Evolutionary conservation across 768 basidiomycete species (phyloP).

Genomic region (Pisolithus orientalis): DNA sequence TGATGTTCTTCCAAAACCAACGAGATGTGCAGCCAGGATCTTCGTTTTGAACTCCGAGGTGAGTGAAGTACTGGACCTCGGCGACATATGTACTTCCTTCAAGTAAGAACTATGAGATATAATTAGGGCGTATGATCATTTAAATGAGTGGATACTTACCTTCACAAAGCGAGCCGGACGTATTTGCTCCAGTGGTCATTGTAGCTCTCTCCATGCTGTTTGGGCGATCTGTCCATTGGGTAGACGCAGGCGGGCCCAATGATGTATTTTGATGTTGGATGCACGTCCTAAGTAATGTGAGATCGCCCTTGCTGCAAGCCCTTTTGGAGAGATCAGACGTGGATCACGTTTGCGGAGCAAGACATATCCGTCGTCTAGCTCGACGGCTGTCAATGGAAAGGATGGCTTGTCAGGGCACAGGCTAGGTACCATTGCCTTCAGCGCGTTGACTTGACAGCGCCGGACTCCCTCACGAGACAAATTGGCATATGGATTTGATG

Average conservation of each 20-base stretch:
- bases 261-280: background rate
- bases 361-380: too few species aligned
- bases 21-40: background rate
- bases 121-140: background rate
- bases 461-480: too few species aligned
- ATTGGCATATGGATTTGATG: too few species aligned
- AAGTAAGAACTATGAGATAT: conserved; percentile 1
- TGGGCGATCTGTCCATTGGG: conserved; percentile 18
- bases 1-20: background rate
- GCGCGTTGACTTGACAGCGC: too few species aligned
- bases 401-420: too few species aligned
- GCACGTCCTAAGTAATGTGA: background rate
- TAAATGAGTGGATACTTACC: background rate
- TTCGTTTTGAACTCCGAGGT: conserved; percentile 1
- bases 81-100: background rate
- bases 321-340: too few species aligned
- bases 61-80: background rate
- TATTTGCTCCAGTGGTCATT: background rate
- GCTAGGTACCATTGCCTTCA: too few species aligned
- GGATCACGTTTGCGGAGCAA: too few species aligned
- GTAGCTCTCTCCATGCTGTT: background rate
- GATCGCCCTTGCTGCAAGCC: background rate
- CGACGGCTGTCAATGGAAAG: too few species aligned
- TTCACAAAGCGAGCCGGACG: background rate
- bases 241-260: conserved; percentile 15